Percentiles rank a stretch among this genome's conserved stretches.
Evolutionary conservation across 2,329 filamentous ascomycete genomes (phyloP).

Genomic region (Sordariomycetes sp.): DNA sequence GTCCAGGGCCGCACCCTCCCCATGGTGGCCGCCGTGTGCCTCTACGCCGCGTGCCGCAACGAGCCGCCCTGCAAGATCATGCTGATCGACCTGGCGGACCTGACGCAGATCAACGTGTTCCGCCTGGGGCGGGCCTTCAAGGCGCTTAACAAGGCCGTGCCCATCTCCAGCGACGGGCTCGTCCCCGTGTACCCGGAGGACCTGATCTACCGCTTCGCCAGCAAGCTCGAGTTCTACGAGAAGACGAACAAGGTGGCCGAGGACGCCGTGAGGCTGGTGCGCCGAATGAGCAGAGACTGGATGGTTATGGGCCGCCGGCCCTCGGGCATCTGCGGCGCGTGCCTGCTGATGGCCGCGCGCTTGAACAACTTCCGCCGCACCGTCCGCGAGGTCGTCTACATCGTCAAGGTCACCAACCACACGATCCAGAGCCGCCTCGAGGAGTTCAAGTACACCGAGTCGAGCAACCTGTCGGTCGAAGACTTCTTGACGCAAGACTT

Average conservation of each 20-base stretch:
- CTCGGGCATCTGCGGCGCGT: constrained; percentile 88
- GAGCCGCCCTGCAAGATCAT: constrained; percentile 74
- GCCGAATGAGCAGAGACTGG: constrained; percentile 94
- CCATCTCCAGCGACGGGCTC: constrained; percentile 54
- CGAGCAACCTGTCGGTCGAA: constrained; percentile 74
- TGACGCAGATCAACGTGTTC: constrained; percentile 78
- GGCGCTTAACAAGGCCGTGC: constrained; percentile 61
- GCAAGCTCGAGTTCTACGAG: constrained; percentile 81
- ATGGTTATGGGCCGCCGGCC: constrained; percentile 91
- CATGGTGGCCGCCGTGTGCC: constrained; percentile 78
- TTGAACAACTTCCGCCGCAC: constrained; percentile 98
- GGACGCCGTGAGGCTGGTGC: constrained; percentile 78
- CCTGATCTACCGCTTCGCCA: constrained; percentile 82
- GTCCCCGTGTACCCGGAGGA: constrained; percentile 75
- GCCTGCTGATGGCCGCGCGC: constrained; percentile 84
- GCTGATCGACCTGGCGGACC: constrained; percentile 91
- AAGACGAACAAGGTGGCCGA: constrained; percentile 75
- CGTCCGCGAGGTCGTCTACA: constrained; percentile 90
- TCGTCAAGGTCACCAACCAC: constrained; percentile 90
- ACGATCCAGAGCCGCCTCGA: constrained; percentile 86
- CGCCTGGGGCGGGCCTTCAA: constrained; percentile 86
- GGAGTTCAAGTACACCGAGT: constrained; percentile 83
- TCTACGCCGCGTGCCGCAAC: constrained; percentile 80
- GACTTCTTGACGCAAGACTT: constrained; percentile 69
- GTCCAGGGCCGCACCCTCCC: constrained; percentile 77